Evolutionary conservation across 2,329 filamentous ascomycete species (phyloP), one percentile per base, ranked within the genome.

Genomic region (Chaetomiaceae sp.): DNA sequence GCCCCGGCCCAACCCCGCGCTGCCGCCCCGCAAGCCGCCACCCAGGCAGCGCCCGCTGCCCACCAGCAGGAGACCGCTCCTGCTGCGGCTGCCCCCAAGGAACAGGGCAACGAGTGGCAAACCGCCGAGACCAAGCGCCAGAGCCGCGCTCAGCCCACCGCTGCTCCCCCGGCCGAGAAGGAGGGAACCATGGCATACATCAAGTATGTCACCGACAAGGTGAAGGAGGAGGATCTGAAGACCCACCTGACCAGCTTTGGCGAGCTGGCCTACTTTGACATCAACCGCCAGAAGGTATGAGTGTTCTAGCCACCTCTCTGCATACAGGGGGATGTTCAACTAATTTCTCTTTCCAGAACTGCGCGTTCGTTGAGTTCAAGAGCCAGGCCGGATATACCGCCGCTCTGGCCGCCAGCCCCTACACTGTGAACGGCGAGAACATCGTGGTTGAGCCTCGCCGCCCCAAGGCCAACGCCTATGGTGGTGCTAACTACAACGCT

Each of bases 351-450:
- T 4, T 35, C 12, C 65, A 95, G 92, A 96, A 93, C 78, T 96
- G 90, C 65, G 93, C 93, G 21, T 97, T 97, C 66, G 89, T 96
- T 54, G 93, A 99, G 69, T 99, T 93, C 70, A 86, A 84, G 65
- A 87, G 85, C 41, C 67, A 82, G 19, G 83, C 90, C 49, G 89
- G 83, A 41, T 96, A 95, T 72, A 81, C 89, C 68, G 86, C 87
- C 56, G 93, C 93, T 38, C 78, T 89, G 33, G 81, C 81, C 55
- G 86, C 85, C 60, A 97, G 95, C 73, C 92, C 92, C 31, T 89
- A 95, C 72, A 79, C 80, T 39, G 81, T 99, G 57, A 88, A 86
- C 62, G 86, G 83, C 60, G 86, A 96, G 69, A 84, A 82, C 63
- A 86, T 99, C 62, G 77, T 82, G 55, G 87, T 99, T 50, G 93